These are phyloP conservation scores for Anastatica hierochuntica DNA, from an alignment of 345 rosid genomes.

Conservation along the genomic window DNA sequence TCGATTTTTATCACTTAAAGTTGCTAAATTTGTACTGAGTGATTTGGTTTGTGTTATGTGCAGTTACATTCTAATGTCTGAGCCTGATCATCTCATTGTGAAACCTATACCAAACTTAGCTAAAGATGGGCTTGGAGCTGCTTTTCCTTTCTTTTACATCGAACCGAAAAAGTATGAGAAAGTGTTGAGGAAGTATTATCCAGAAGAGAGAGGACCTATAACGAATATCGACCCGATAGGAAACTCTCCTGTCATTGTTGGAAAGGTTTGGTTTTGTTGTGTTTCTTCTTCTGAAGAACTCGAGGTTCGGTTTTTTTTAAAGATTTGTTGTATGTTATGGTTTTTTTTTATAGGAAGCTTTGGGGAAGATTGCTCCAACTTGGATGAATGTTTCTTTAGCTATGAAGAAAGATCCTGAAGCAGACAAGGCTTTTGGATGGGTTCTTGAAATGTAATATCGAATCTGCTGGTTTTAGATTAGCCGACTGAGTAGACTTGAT, in stretches of 20 bases:
- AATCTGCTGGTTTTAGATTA: neutral
- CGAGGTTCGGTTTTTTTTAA: neutral
- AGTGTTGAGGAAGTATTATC: slow-evolving; percentile 65
- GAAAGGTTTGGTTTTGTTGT: slow-evolving; percentile 52
- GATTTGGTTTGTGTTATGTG: neutral
- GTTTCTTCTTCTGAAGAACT: no score
- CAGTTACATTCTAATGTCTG: slow-evolving; percentile 89
- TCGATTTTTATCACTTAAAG: neutral
- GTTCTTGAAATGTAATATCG: slow-evolving; percentile 84
- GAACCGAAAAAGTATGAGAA: slow-evolving; percentile 86
- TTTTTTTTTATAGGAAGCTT: slow-evolving; percentile 44
- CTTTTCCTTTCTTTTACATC: slow-evolving; percentile 94
- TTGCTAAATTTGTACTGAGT: neutral
- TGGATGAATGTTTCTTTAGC: slow-evolving; percentile 99
- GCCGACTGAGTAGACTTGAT: neutral
- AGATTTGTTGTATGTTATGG: neutral
- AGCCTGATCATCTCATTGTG: slow-evolving; percentile 90
- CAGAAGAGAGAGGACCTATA: slow-evolving; percentile 68
- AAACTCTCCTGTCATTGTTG: slow-evolving; percentile 90
- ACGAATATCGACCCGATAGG: slow-evolving; percentile 88
- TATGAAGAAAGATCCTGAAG: slow-evolving; percentile 94
- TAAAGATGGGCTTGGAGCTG: slow-evolving; percentile 76
- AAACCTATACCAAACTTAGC: slow-evolving; percentile 95
- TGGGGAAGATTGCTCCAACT: slow-evolving; percentile 86
- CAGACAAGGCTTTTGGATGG: slow-evolving; percentile 98